Evolutionary conservation across 2,329 filamentous ascomycete genomes (phyloP), one percentile per base, ranked within the genome.

Genomic region (Nigrospora osmanthi): DNA sequence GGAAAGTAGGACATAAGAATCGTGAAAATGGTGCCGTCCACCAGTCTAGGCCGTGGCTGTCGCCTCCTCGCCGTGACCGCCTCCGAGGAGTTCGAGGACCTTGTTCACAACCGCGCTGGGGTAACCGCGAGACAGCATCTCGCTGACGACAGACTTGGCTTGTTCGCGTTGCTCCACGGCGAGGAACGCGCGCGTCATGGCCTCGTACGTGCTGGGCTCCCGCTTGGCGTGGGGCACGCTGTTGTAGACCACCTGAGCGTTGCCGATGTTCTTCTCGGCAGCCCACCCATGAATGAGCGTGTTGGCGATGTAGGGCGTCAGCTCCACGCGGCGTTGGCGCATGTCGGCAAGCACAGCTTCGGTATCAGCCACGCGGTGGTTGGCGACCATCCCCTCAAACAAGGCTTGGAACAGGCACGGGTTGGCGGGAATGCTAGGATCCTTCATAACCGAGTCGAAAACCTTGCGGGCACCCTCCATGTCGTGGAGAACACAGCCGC

Each of bases 241-340:
- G 47, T 86, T 77, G 61, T 95, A 98, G 49, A 96, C 82, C 19
- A 76, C 70, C 59, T 83, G 81, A 15, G 89, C 87, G 65, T 89
- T 90, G 48, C 71, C 67, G 38, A 97, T 86, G 51, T 94, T 78
- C 66, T 85, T 85, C 62, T 87, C 86, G 13, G 84, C 78, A 17
- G 91, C 88, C 91, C 93, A 98, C 51, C 93, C 93, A 60, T 97
- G 90, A 58, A 98, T 97, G 38, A 98, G 76, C 6, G 91, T 95
- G 71, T 98, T 98, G 60, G 93, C 93, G 60, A 98, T 97, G 69
- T 98, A 98, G 0, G 93, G 86, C 3, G 93, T 97, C 73, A 97
- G 81, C 56, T 89, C 85, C 11, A 98, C 83, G 34, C 80, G 70
- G 47, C 80, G 81, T 41, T 69, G 64, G 44, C 73, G 75, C 93